Evolutionary conservation across 768 basidiomycete species (phyloP), one percentile per base, ranked within the genome.

Genomic region (Lactifluus rugatus): DNA sequence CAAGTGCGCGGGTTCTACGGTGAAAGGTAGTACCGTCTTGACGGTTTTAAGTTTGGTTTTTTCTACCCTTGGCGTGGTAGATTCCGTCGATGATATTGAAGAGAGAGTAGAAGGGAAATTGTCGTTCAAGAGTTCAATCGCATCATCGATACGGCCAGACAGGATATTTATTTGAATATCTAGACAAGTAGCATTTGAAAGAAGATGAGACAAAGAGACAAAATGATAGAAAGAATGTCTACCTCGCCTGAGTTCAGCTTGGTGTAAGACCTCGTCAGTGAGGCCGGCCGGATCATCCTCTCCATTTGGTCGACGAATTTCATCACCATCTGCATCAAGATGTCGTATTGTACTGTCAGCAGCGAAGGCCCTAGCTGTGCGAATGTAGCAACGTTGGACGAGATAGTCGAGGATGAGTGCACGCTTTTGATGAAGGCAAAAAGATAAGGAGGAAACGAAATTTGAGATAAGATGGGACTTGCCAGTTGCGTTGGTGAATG

Each of bases 41-140:
- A 78, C 70, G 36, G 67, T 68, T 25, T 64, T 73, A 39, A 64
- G 71, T 21, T 61, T 59, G 65, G 73, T 58, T 53, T 55, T 54
- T 31, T 70, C 61, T 37, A 44, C 39, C 48, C 26, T 57, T 41
- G 32, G 54, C 44, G 31, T 46, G 16, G 48, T 39, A 17, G 44
- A 21, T 25, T 26, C 49, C 32, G 48, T 11, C 48, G 46, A 31
- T 56, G 26, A 25, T 56, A 26, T 7, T 7, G 56, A 52, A 36
- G 68, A 69, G 13, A 91, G 78, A 11, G 93, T 89, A 13, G 76
- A 67, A 9, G 93, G 92, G 65, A 91, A 96, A 64, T 92, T 77
- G 25, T 72, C 69, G 61, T 89, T 78, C 41, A 95, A 74, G 17
- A 85, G 73, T 2, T 72, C 74, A 14, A 78, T 82, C 2, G 92